Evolutionary conservation across 495 filamentous ascomycete genomes (phyloP), one percentile per base, ranked within the genome.

Genomic region (Xylaria cubensis): DNA sequence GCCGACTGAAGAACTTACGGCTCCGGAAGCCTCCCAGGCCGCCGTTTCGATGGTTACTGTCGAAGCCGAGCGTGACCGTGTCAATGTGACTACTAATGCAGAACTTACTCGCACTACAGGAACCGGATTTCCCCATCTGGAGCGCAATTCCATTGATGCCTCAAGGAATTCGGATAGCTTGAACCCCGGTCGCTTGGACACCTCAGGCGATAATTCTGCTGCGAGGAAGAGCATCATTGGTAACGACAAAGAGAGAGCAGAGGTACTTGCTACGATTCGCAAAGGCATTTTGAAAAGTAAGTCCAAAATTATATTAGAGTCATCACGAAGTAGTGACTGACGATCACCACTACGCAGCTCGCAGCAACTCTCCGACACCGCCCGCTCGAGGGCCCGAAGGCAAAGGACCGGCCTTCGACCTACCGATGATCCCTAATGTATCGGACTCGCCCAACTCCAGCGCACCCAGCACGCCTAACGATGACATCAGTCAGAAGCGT

Each of bases 271-370:
- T 21, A 92, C 94, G 12, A 91, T 98, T 19, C 92, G 92, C 74
- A 97, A 95, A 80, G 95, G 96, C 21, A 99, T 99, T 56, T 80
- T 99, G 55, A 99, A 99, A 80, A 92, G 95, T 96, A 87, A 73
- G 93, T 86, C 42, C 13, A n/a, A 29, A 48, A 1, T 21, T 61
- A 2, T 8, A 19, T 39, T 39, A 17, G 55, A 17, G 15, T 39
- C 1, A 17, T 41, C 19, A 12, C 3, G 19, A 39, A 36, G 39
- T 76, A 64, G 74, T 77, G 36, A 62, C 17, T 69, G 59, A 61
- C 72, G 89, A 67, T 59, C 41, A 26, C n/a, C 32, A 12, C n/a
- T 15, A 48, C 32, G 4, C 42, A 78, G 76, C 77, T 69, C 77
- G 77, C 72, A 90, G 89, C 36, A 90, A 88, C 48, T 88, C 88